Conservation (phyloP, 2,329 filamentous ascomycete species). For the Lachnellula subtilissima region DNA sequence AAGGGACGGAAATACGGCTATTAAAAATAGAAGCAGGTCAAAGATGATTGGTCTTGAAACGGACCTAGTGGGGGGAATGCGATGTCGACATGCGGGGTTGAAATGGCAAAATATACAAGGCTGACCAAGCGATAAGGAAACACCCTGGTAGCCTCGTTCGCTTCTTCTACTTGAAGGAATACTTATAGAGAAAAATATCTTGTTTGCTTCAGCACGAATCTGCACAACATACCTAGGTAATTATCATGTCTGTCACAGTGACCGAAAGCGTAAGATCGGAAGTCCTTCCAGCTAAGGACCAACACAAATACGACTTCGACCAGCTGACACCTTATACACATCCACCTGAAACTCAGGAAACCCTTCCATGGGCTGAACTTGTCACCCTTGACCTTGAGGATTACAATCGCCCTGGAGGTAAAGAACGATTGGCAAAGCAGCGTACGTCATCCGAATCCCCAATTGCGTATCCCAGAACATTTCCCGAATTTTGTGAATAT, state of each 20-base stretch:
- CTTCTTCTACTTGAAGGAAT: neutral
- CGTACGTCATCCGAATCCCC: neutral
- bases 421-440: conserved; percentile 46
- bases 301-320: conserved; percentile 19
- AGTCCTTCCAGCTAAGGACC: conserved; percentile 13
- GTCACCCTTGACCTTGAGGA: conserved; percentile 49
- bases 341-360: conserved; percentile 42
- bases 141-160: neutral
- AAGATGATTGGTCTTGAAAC: neutral
- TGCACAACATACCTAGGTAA: neutral
- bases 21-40: neutral
- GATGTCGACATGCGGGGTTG: conserved; percentile 20
- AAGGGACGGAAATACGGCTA: neutral
- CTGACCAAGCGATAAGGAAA: conserved; percentile 3
- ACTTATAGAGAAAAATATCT: no score
- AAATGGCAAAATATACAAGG: conserved; percentile 12
- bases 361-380: conserved; percentile 47
- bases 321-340: conserved; percentile 39
- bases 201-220: no score
- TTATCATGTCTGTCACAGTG: conserved; percentile 16
- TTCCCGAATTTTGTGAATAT: no score
- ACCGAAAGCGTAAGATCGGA: conserved; percentile 11
- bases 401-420: conserved; percentile 45
- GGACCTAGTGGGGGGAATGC: neutral
- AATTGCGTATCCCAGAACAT: no score